These are phyloP conservation scores for Lichtheimia ramosa DNA, from an alignment of 371 early-diverging fungal genomes.

Conservation along the genomic window DNA sequence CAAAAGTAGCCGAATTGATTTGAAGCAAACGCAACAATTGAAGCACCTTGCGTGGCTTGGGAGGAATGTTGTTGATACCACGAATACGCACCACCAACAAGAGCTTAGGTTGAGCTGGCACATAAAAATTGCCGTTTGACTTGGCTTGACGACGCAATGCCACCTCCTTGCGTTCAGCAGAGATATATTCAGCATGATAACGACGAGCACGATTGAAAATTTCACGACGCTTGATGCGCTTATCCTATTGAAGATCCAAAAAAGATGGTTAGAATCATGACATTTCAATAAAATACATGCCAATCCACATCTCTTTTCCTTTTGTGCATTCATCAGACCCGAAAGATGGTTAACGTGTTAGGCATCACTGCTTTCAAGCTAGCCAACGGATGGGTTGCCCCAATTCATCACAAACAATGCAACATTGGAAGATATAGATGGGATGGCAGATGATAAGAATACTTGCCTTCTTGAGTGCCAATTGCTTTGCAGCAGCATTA, in stretches of 20 bases:
- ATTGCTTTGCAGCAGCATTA: conserved; percentile 55
- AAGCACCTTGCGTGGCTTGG: conserved; percentile 99
- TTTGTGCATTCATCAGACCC: conserved; percentile 64
- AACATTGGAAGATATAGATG: conserved; percentile 2
- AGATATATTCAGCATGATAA: conserved; percentile 94
- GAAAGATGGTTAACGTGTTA: conserved; percentile 79
- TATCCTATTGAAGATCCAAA: conserved; percentile 58
- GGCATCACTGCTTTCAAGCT: conserved; percentile 64
- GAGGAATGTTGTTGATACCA: conserved; percentile 98
- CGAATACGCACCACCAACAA: conserved; percentile 97
- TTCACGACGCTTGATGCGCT: conserved; percentile 87
- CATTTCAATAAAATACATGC: background rate
- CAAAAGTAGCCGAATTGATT: conserved; percentile 99
- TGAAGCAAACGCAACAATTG: conserved; percentile 98
- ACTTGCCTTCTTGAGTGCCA: conserved; percentile 31
- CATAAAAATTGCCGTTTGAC: conserved; percentile 89
- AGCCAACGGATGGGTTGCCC: conserved; percentile 43
- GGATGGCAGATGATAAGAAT: background rate
- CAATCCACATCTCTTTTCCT: background rate
- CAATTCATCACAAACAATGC: conserved; percentile 52
- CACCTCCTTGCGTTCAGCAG: conserved; percentile 84
- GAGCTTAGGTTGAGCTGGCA: conserved; percentile 95
- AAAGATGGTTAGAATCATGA: background rate
- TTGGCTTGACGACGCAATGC: conserved; percentile 92
- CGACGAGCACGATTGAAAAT: conserved; percentile 97